Conservation (phyloP, 129 eudicot species). For the Centrapalus pauciflorus region DNA sequence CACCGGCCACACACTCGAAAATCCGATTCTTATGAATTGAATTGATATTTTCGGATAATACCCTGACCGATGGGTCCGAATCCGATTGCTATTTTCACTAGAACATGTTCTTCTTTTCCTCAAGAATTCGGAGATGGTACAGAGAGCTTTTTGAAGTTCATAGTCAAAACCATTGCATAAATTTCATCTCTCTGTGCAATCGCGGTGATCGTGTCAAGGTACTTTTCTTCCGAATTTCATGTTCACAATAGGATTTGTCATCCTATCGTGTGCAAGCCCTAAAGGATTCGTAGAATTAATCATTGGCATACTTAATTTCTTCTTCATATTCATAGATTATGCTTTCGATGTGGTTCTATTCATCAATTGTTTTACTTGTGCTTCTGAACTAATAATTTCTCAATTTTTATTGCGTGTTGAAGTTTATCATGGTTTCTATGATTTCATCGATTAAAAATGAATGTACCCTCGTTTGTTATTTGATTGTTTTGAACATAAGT, state of each 20-base stretch:
- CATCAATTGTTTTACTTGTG: background rate
- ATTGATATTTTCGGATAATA: background rate
- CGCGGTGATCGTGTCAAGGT: background rate
- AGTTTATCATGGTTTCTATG: background rate
- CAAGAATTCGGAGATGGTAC: background rate
- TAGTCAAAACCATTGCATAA: background rate
- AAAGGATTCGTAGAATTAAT: background rate
- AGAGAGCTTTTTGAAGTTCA: background rate
- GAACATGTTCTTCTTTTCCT: background rate
- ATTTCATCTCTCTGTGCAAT: background rate
- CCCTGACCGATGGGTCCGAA: background rate
- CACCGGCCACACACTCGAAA: no score
- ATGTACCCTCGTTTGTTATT: background rate
- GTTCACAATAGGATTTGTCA: background rate
- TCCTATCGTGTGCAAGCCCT: background rate
- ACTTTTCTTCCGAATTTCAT: background rate
- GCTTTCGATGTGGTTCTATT: background rate
- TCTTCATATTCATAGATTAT: background rate
- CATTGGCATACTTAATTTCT: background rate
- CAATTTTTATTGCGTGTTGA: background rate
- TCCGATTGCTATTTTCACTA: slow-evolving; percentile 9
- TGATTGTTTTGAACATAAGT: background rate
- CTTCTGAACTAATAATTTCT: background rate
- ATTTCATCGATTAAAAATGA: background rate
- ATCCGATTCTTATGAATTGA: no score